Conservation (phyloP, 495 filamentous ascomycete species). For the Hamigera avellanea region DNA sequence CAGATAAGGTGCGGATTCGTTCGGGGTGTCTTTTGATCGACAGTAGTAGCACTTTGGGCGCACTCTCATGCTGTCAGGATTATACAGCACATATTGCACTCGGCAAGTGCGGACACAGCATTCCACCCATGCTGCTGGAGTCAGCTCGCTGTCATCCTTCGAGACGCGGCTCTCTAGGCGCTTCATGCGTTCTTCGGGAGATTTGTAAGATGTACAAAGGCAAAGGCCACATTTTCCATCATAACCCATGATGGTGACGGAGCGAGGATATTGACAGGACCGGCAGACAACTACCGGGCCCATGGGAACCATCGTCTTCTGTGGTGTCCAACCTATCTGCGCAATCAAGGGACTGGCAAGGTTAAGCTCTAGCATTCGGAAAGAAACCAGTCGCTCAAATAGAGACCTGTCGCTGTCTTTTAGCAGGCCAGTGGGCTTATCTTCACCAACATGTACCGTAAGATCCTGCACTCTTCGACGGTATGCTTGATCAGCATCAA, state of each 20-base stretch:
- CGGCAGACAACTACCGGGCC: slow-evolving; percentile 28
- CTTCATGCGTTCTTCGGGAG: slow-evolving; percentile 4
- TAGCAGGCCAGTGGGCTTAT: slow-evolving; percentile 10
- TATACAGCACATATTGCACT: slow-evolving; percentile 36
- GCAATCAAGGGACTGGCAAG: slow-evolving; percentile 23
- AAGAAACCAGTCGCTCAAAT: slow-evolving; percentile 30
- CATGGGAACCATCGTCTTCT: slow-evolving; percentile 21
- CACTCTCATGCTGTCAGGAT: slow-evolving; percentile 19
- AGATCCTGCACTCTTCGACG: slow-evolving; percentile 2
- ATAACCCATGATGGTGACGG: slow-evolving; percentile 31
- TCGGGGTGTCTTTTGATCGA: slow-evolving; percentile 8
- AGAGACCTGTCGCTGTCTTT: slow-evolving; percentile 17
- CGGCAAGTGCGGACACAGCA: slow-evolving; percentile 25
- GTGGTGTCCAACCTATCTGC: slow-evolving; percentile 26
- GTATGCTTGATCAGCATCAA: slow-evolving; percentile 29
- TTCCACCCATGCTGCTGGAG: slow-evolving; percentile 28
- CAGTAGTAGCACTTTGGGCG: slow-evolving; percentile 36
- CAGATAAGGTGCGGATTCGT: slow-evolving; percentile 16
- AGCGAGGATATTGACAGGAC: slow-evolving; percentile 28
- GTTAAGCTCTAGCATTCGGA: slow-evolving; percentile 34
- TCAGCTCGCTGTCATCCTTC: slow-evolving; percentile 9
- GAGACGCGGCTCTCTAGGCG: slow-evolving; percentile 13
- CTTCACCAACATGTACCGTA: not conserved
- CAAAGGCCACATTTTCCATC: slow-evolving; percentile 28
- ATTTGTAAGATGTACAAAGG: slow-evolving; percentile 1